Evolutionary conservation across 2,329 filamentous ascomycete genomes (phyloP).

Genomic region (Zasmidium citrigriseum): DNA sequence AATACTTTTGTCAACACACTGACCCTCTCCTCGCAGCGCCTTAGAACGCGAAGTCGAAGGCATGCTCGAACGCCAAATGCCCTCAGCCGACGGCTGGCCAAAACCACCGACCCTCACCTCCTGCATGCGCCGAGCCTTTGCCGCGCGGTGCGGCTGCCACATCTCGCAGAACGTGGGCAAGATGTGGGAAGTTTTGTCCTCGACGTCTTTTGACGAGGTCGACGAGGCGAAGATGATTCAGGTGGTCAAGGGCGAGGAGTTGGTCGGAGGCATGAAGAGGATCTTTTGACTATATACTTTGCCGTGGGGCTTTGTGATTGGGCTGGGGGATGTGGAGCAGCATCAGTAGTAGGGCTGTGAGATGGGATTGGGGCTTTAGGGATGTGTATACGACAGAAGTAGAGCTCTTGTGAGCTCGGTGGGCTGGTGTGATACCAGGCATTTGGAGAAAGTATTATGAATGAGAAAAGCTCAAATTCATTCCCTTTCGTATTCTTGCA

Average conservation of each 20-base stretch:
- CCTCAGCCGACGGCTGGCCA: constrained; percentile 20
- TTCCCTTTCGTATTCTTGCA: not conserved
- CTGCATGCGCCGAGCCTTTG: constrained; percentile 31
- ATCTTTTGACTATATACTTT: constrained; percentile 19
- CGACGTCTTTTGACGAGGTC: constrained; percentile 29
- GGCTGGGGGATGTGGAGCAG: constrained; percentile 1
- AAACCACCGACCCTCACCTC: constrained; percentile 31
- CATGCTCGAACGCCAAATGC: constrained; percentile 29
- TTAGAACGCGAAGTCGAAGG: constrained; percentile 26
- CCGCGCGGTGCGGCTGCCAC: constrained; percentile 22
- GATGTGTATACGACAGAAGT: too few species aligned
- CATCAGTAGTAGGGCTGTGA: not conserved
- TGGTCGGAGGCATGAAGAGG: constrained; percentile 19
- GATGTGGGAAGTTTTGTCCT: constrained; percentile 35
- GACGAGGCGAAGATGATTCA: constrained; percentile 24
- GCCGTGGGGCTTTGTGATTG: constrained; percentile 5
- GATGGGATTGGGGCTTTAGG: too few species aligned
- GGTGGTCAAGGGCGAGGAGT: constrained; percentile 18
- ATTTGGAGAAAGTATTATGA: too few species aligned
- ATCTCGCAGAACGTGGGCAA: constrained; percentile 25
- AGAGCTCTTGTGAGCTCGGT: too few species aligned
- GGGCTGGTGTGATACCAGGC: too few species aligned
- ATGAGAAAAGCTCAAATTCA: too few species aligned
- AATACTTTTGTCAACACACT: not conserved
- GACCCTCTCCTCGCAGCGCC: constrained; percentile 15